Evolutionary conservation across 2,329 filamentous ascomycete species (phyloP).

Genomic region (Nigrospora sphaerica): DNA sequence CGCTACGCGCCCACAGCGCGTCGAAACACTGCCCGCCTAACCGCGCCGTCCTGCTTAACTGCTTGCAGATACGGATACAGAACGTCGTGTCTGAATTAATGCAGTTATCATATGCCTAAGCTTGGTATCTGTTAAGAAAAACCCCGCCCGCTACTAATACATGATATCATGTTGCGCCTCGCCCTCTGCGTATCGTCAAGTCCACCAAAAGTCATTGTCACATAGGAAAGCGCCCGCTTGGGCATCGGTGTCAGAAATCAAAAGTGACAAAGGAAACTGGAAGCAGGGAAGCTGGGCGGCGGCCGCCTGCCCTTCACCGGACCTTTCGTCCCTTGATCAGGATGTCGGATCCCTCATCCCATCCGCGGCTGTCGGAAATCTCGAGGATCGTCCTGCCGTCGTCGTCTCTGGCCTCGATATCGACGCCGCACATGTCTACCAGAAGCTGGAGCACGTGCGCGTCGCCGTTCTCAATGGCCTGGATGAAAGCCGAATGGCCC

Average conservation of each 20-base stretch:
- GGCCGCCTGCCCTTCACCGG: not conserved
- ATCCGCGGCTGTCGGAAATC: slow-evolving; percentile 49
- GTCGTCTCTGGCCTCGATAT: slow-evolving; percentile 47
- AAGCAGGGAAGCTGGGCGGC: not conserved
- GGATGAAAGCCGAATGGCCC: slow-evolving; percentile 59
- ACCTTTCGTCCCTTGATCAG: slow-evolving; percentile 22
- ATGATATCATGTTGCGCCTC: not conserved
- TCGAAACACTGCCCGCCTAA: too few relatives aligned
- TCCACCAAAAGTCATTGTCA: not conserved
- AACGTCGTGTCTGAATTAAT: too few relatives aligned
- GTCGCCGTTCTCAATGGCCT: slow-evolving; percentile 59
- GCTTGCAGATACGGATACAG: too few relatives aligned
- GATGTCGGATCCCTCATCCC: slow-evolving; percentile 48
- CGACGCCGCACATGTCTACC: slow-evolving; percentile 38
- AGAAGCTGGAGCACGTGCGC: slow-evolving; percentile 44
- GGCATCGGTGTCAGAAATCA: not conserved
- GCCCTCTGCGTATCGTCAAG: not conserved
- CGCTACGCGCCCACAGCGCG: too few relatives aligned
- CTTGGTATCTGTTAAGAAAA: too few relatives aligned
- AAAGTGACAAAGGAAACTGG: not conserved
- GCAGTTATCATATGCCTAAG: too few relatives aligned
- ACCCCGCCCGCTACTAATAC: not conserved
- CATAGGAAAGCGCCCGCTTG: not conserved
- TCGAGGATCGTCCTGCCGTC: slow-evolving; percentile 46
- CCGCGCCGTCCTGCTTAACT: too few relatives aligned